Conservation (phyloP, 441 rosid genomes). For the Melastoma candidum region DNA sequence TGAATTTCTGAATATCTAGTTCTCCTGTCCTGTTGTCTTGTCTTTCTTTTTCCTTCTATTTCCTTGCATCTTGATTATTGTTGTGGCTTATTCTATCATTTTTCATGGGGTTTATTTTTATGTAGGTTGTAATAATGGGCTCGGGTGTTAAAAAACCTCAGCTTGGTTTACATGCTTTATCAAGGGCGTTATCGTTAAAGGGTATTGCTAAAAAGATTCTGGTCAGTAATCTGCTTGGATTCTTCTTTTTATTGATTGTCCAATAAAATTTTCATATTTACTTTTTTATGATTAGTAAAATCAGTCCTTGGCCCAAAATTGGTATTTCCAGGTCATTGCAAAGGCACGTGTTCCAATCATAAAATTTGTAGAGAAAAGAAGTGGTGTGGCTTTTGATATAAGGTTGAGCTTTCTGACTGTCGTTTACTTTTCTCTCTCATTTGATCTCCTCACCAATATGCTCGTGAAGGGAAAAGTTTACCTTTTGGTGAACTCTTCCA, state of each 20-base stretch:
- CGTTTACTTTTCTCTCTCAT: too few species aligned
- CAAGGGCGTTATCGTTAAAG: conserved; percentile 67
- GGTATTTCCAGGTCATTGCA: conserved; percentile 59
- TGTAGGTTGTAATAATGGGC: conserved; percentile 69
- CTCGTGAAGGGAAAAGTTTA: too few species aligned
- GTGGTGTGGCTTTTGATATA: conserved; percentile 69
- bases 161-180: conserved; percentile 64
- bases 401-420: conserved; percentile 29
- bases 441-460: too few species aligned
- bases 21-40: neutral
- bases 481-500: too few species aligned
- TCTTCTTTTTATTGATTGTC: neutral
- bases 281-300: conserved; percentile 2
- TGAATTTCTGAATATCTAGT: neutral
- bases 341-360: conserved; percentile 91
- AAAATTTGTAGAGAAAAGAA: conserved; percentile 78
- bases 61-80: neutral
- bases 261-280: neutral
- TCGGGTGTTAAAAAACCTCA: conserved; percentile 65
- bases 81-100: neutral
- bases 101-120: neutral
- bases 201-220: conserved; percentile 74
- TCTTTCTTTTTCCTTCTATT: neutral
- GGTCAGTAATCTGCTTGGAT: conserved; percentile 25
- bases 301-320: neutral